Conservation (phyloP, 306 rosid genomes). For the Rubus idaeus region DNA sequence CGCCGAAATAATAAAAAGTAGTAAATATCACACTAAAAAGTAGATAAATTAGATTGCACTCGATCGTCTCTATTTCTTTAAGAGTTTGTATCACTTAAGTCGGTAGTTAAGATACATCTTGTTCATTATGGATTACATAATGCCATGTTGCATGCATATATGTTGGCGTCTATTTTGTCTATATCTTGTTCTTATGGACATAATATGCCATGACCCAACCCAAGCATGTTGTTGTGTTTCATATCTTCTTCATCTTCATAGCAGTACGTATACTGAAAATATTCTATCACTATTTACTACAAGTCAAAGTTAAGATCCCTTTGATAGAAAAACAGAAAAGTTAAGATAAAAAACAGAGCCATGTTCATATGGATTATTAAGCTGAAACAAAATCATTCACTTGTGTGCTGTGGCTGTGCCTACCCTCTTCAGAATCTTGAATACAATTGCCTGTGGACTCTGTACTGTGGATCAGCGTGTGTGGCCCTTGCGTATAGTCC, state of each 20-base stretch:
- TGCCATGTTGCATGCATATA: not conserved
- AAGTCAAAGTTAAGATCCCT: not conserved
- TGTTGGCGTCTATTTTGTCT: not conserved
- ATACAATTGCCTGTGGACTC: not conserved
- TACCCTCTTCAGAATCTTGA: not conserved
- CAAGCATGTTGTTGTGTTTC: not conserved
- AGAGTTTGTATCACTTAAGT: too few species aligned
- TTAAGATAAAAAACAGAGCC: not conserved
- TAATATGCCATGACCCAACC: not conserved
- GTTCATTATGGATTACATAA: not conserved
- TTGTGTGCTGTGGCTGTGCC: not conserved
- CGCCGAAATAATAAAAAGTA: too few species aligned
- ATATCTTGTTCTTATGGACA: not conserved
- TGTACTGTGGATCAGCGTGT: not conserved
- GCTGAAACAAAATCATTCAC: not conserved
- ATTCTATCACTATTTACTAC: not conserved
- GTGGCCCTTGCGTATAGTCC: slow-evolving; percentile 11
- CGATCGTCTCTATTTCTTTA: too few species aligned
- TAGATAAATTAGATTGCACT: too few species aligned
- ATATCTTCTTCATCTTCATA: not conserved
- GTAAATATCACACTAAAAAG: too few species aligned
- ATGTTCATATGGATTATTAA: not conserved
- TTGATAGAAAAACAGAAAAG: not conserved
- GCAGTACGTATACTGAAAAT: too few species aligned
- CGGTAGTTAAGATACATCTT: too few species aligned